Base-by-base conservation (phyloP, 345 rosid species). In the Populus nigra region DNA sequence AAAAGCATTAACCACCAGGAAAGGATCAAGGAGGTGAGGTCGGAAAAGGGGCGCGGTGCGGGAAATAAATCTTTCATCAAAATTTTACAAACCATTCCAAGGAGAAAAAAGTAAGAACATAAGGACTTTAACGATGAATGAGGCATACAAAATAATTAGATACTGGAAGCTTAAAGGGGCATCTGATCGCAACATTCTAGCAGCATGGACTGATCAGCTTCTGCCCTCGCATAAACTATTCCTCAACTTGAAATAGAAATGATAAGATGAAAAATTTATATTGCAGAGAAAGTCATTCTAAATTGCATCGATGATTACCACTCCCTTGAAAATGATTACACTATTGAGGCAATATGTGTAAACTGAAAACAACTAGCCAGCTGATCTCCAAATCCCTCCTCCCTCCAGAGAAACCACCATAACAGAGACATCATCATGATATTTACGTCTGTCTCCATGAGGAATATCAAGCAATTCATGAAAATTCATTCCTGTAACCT, bases 401-500 rank as follows among this genome's bases (percentile, higher is more conserved):
- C 98, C 98, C 87, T 94, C 94, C 68, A 94, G 82, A 5, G 98
- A 94, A 81, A 94, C 98, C 85, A 94, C 98, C 97, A 94, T 90
- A 15, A 94, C 97, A 22, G 97, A 94, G 73, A 94, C 95, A 84
- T 94, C 98, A 71, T 94, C 98, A 47, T 94, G 98, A 84, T 91
- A 94, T 89, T 94, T 94, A 50, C 98, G 91, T 43, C 97, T 80
- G 84, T 94, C 97, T 69, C 98, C 98, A 38, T 93, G 95, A 74
- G 97, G 97, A 73, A 94, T 93, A 78, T 93, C 97, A 25, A 94
- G 91, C 87, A 93, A 79, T 82, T 94, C 94, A 75, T 94, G 97
- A 81, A 94, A 94, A 83, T 91, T 93, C 97, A 93, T 93, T 82
- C 98, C 98, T 94, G 85, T 85, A 82, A 71, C 33, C 20, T 68